Percentiles rank a stretch among this genome's conserved stretches.
These are phyloP conservation scores for Pontederia paniculata DNA, from an alignment of 176 grass and related monocot genomes.

Conservation along the genomic window DNA sequence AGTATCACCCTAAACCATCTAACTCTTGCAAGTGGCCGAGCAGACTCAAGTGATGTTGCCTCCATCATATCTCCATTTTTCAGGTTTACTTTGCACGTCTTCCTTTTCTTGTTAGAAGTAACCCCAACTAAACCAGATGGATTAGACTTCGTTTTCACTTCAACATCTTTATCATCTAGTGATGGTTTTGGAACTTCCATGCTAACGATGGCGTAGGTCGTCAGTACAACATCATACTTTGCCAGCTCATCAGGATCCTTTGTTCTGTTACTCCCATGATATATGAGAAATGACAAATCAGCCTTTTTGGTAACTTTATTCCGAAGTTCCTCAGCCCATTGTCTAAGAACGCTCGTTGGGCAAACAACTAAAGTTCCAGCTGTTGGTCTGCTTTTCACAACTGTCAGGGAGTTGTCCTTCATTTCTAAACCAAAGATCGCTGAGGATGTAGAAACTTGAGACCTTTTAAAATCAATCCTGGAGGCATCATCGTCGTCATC, in stretches of 20 bases:
- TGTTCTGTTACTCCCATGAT: slow-evolving; percentile 90
- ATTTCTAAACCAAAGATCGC: slow-evolving; percentile 21
- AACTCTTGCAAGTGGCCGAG: slow-evolving; percentile 83
- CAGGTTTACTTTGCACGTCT: slow-evolving; percentile 25
- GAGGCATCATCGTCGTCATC: slow-evolving; percentile 23
- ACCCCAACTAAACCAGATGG: slow-evolving; percentile 15
- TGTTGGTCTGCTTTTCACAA: slow-evolving; percentile 52
- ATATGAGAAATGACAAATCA: slow-evolving; percentile 73
- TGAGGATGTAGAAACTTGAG: slow-evolving; percentile 18
- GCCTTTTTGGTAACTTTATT: slow-evolving; percentile 74
- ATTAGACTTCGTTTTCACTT: slow-evolving; percentile 65
- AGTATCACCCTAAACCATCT: slow-evolving; percentile 95
- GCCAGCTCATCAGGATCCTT: slow-evolving; percentile 77
- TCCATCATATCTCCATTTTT: slow-evolving; percentile 34
- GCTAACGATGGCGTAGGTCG: slow-evolving; percentile 96
- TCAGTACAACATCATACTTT: slow-evolving; percentile 96
- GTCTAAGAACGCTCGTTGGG: slow-evolving; percentile 89
- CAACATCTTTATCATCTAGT: slow-evolving; percentile 57
- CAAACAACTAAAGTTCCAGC: slow-evolving; percentile 98
- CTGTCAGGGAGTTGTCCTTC: slow-evolving; percentile 29
- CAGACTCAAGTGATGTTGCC: slow-evolving; percentile 40
- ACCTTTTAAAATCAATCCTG: slow-evolving; percentile 32
- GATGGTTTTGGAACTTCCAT: slow-evolving; percentile 97
- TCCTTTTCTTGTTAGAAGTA: slow-evolving; percentile 63
- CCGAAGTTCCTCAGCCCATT: slow-evolving; percentile 91